These are phyloP conservation scores for Falciphora oryzae DNA, from an alignment of 2,329 filamentous ascomycete species.

Conservation along the genomic window DNA sequence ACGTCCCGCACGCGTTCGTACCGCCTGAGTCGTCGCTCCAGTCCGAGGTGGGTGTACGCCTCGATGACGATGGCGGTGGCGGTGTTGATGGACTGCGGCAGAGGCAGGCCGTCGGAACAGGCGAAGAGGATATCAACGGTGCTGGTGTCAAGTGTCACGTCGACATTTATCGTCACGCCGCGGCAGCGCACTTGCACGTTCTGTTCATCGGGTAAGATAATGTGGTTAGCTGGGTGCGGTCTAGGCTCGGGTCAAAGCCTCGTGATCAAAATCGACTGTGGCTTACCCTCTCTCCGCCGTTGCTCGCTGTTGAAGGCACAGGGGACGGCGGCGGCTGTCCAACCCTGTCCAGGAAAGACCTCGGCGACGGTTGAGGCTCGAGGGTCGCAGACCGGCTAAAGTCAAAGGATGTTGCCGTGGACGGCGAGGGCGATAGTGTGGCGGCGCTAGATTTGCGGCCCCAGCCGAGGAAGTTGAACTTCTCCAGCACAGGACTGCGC, in stretches of 20 bases:
- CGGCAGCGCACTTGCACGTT: conserved; percentile 58
- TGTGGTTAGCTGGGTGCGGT: background rate
- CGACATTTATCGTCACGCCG: conserved; percentile 62
- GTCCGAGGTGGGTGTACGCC: conserved; percentile 65
- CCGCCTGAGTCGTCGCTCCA: conserved; percentile 75
- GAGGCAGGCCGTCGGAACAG: conserved; percentile 46
- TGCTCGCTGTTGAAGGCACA: conserved; percentile 60
- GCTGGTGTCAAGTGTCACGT: conserved; percentile 69
- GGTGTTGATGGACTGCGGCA: conserved; percentile 59
- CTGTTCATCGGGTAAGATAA: conserved; percentile 11
- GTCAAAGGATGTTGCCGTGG: conserved; percentile 24
- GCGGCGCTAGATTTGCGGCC: conserved; percentile 33
- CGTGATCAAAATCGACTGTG: background rate
- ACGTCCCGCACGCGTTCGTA: conserved; percentile 85
- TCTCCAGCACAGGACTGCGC: conserved; percentile 40
- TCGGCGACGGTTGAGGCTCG: conserved; percentile 19
- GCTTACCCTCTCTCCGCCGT: conserved; percentile 69
- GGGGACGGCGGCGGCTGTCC: conserved; percentile 6
- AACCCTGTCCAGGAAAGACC: conserved; percentile 13
- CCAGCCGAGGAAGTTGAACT: conserved; percentile 40
- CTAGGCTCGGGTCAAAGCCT: conserved; percentile 4
- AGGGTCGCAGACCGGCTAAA: conserved; percentile 28
- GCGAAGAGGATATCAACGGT: conserved; percentile 66
- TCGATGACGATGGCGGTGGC: conserved; percentile 69
- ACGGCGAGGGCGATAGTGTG: conserved; percentile 27